These are phyloP conservation scores for Yamadazyma taylorii DNA, from an alignment of 1,139 yeast genomes.

Conservation along the genomic window DNA sequence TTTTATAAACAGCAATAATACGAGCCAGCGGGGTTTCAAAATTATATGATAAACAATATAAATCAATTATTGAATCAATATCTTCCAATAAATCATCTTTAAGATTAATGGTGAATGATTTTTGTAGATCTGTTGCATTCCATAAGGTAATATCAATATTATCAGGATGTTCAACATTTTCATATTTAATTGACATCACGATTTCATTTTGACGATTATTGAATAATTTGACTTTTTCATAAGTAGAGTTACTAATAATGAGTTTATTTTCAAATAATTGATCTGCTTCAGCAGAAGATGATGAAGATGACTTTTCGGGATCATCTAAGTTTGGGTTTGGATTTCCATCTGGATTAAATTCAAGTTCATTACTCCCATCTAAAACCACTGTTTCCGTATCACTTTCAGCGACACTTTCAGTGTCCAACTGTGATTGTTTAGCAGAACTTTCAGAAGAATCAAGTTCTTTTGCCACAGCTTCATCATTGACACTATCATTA, in stretches of 20 bases:
- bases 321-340: conserved; percentile 9
- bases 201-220: conserved; percentile 9
- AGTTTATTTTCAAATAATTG: background rate
- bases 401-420: conserved; percentile 17
- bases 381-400: conserved; percentile 27
- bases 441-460: conserved; percentile 4
- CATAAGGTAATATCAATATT: conserved; percentile 6
- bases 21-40: conserved; percentile 4
- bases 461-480: conserved; percentile 1
- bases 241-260: background rate
- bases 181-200: conserved; percentile 8
- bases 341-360: conserved; percentile 8
- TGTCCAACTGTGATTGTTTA: conserved; percentile 1
- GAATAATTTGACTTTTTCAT: conserved; percentile 8
- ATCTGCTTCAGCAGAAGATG: no score
- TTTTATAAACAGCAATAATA: conserved; percentile 13
- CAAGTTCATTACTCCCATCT: conserved; percentile 19
- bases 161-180: conserved; percentile 5
- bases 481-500: conserved; percentile 4
- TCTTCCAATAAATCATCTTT: conserved; percentile 4
- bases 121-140: conserved; percentile 2
- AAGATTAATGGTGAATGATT: conserved; percentile 4
- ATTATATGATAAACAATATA: conserved; percentile 13
- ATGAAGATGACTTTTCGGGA: no score
- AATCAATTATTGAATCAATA: conserved; percentile 10